A percentile compares a stretch with the other conserved stretches of the same genome.
phyloP scores from a whole-genome alignment of 2,329 filamentous ascomycete species.

The Neonectria coccinea region DNA sequence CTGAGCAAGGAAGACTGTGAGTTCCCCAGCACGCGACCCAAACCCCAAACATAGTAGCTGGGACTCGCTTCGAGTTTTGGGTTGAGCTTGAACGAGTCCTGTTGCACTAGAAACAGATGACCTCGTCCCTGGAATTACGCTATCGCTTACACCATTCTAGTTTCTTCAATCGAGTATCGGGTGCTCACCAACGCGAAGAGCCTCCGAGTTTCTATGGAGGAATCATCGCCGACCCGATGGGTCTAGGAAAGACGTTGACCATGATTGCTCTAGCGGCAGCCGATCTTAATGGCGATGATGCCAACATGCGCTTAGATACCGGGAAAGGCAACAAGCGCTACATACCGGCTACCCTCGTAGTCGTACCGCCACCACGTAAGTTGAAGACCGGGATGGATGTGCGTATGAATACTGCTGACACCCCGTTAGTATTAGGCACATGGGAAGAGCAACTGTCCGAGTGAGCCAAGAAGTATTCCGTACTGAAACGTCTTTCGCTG shows the following conservation, averaged over 20 bases:
- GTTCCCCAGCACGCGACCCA: conserved; percentile 3
- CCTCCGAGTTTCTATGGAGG: conserved; percentile 56
- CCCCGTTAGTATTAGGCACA: conserved; percentile 50
- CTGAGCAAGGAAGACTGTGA: conserved; percentile 36
- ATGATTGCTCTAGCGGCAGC: conserved; percentile 57
- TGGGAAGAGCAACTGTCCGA: conserved; percentile 53
- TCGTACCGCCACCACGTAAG: conserved; percentile 54
- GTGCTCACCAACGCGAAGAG: conserved; percentile 41
- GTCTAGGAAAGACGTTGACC: conserved; percentile 58
- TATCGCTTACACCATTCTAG: conserved; percentile 30
- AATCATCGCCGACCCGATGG: conserved; percentile 61
- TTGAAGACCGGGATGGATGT: neutral
- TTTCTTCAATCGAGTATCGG: conserved; percentile 52
- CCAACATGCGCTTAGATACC: fast-evolving
- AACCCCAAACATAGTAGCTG: neutral
- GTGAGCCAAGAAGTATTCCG: conserved; percentile 17
- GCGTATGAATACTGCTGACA: conserved; percentile 8
- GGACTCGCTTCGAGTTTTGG: neutral
- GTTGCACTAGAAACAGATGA: neutral
- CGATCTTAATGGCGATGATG: conserved; percentile 4
- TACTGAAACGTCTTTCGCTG: neutral
- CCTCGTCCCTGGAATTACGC: neutral
- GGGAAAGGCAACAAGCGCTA: neutral
- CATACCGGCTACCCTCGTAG: conserved; percentile 46
- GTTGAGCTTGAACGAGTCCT: neutral